These are phyloP conservation scores for Sporothrix euskadiensis DNA, from an alignment of 2,329 filamentous ascomycete species.

Conservation along the genomic window DNA sequence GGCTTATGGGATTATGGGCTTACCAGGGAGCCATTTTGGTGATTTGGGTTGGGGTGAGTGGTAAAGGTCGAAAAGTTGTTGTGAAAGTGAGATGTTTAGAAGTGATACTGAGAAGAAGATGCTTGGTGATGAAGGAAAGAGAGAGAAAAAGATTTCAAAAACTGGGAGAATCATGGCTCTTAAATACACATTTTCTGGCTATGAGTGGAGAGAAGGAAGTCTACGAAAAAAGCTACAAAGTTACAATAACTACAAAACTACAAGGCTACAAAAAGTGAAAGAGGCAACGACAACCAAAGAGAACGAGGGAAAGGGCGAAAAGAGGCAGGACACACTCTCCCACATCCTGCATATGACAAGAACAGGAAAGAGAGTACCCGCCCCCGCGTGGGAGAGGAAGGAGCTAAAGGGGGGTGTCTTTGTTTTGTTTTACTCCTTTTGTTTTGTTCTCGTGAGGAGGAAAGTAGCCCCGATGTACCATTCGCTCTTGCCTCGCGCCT, in stretches of 20 bases:
- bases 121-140: conserved; percentile 19
- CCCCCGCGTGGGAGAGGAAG: conserved; percentile 20
- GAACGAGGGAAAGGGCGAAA: not conserved
- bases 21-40: conserved; percentile 32
- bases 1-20: not conserved
- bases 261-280: not conserved
- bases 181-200: conserved; percentile 21
- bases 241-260: conserved; percentile 3
- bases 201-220: not conserved
- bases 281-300: not conserved
- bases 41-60: not conserved
- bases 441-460: not conserved
- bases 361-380: conserved; percentile 2
- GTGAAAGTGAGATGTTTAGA: not conserved
- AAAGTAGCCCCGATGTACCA: not conserved
- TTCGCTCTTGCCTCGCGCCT: not conserved
- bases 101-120: conserved; percentile 3
- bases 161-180: not conserved
- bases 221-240: not conserved
- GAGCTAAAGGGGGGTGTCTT: not conserved
- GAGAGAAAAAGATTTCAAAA: not conserved
- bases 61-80: conserved; percentile 9
- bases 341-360: not conserved
- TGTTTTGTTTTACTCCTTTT: not conserved
- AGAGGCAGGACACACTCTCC: not conserved